Conservation (phyloP, 306 rosid species). For the Inga leiocalycina region DNA sequence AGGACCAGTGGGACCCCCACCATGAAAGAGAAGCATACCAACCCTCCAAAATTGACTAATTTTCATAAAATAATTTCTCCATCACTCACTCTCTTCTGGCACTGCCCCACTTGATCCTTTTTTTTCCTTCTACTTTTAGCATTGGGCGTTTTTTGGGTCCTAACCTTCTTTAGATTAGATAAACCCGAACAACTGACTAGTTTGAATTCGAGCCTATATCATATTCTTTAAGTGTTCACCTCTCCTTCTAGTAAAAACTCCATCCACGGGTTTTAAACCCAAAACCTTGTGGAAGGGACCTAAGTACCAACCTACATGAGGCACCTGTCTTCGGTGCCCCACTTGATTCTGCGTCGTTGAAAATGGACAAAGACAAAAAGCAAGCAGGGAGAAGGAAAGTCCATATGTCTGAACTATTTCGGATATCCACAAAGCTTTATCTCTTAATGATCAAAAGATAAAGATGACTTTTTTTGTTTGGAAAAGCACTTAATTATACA, state of each 20-base stretch:
- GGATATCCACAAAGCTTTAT: background rate
- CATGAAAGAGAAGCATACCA: background rate
- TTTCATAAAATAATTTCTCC: background rate
- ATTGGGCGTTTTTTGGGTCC: no score
- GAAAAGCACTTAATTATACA: background rate
- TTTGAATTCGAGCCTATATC: no score
- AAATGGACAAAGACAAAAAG: background rate
- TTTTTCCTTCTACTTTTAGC: no score
- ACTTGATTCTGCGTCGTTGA: background rate
- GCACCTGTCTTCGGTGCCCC: background rate
- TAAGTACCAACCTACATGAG: no score
- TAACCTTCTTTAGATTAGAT: no score
- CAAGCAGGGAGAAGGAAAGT: background rate
- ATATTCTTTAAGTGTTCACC: no score
- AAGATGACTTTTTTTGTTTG: background rate
- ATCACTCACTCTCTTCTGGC: background rate
- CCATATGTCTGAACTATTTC: background rate
- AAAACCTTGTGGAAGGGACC: no score
- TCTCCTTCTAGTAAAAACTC: no score
- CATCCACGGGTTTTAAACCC: no score
- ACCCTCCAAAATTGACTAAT: background rate
- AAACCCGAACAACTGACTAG: no score
- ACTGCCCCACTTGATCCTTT: background rate
- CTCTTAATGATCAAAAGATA: background rate
- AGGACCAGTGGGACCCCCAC: background rate